Percentiles rank a stretch among this genome's conserved stretches.
phyloP scores from a whole-genome alignment of 2,329 filamentous ascomycete species.

The Pseudogymnoascus sp. region DNA sequence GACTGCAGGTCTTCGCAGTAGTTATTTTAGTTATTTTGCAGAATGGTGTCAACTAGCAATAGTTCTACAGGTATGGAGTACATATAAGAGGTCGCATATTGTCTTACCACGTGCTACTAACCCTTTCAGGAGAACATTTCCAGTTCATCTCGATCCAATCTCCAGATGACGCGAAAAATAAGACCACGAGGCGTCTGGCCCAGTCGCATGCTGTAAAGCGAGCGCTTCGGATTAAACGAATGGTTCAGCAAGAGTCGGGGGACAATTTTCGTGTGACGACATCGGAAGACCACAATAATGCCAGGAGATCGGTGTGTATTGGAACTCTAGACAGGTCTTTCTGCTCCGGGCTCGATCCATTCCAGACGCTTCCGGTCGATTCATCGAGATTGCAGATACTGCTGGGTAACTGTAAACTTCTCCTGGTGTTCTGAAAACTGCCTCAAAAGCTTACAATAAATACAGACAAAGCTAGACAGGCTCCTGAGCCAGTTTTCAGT shows the following conservation, averaged over 20 bases:
- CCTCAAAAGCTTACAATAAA: constrained; percentile 9
- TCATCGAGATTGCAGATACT: constrained; percentile 20
- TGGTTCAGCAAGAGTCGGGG: constrained; percentile 21
- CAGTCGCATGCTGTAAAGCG: constrained; percentile 28
- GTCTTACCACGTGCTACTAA: background rate
- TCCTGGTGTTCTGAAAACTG: background rate
- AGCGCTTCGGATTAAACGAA: constrained; percentile 27
- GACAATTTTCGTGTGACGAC: constrained; percentile 23
- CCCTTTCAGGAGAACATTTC: constrained; percentile 12
- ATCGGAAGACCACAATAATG: constrained; percentile 10
- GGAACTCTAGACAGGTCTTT: background rate
- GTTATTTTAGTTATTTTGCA: background rate
- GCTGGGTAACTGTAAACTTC: constrained; percentile 18
- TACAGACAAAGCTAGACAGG: constrained; percentile 22
- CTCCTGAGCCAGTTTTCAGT: constrained; percentile 33
- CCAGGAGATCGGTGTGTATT: background rate
- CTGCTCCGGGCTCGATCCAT: constrained; percentile 15
- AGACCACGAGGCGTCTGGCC: constrained; percentile 20
- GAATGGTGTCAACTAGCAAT: background rate
- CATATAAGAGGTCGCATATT: background rate
- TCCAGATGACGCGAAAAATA: constrained; percentile 19
- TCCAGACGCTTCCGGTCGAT: constrained; percentile 19
- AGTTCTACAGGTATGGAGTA: background rate
- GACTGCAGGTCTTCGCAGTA: background rate
- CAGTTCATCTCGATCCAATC: constrained; percentile 20